Percentiles rank a stretch among this genome's conserved stretches.
Evolutionary conservation across 2,329 filamentous ascomycete genomes (phyloP).

Genomic region (Paraphaeosphaeria sporulosa): DNA sequence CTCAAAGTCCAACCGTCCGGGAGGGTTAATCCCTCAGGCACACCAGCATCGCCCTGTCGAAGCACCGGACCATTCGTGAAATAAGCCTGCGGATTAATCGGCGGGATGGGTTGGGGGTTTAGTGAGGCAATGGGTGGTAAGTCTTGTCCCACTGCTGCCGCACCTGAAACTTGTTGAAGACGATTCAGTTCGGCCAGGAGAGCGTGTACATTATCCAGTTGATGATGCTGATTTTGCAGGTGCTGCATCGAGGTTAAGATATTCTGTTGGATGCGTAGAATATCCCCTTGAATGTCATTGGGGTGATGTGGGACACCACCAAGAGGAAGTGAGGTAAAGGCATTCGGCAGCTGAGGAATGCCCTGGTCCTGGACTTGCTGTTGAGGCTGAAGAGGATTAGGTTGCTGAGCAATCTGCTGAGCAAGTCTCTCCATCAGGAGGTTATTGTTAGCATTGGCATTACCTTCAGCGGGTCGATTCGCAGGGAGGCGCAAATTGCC

Average conservation of each 20-base stretch:
- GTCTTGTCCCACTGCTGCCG: conserved; percentile 36
- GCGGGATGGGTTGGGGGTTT: conserved; percentile 25
- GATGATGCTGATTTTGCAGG: conserved; percentile 42
- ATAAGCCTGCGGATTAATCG: conserved; percentile 42
- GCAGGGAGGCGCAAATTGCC: conserved; percentile 44
- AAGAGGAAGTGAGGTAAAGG: conserved; percentile 23
- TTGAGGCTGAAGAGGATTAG: conserved; percentile 23
- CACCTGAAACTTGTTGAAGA: conserved; percentile 40
- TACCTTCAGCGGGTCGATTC: conserved; percentile 34
- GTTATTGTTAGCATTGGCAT: conserved; percentile 34
- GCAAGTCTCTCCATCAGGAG: conserved; percentile 31
- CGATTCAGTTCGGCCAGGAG: conserved; percentile 43
- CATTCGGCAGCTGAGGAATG: conserved; percentile 18
- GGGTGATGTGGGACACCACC: conserved; percentile 38
- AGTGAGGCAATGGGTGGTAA: conserved; percentile 34
- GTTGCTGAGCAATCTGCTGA: conserved; percentile 30
- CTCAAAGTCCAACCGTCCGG: conserved; percentile 49
- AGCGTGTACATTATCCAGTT: conserved; percentile 42
- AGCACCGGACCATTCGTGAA: conserved; percentile 41
- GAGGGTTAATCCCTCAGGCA: conserved; percentile 46
- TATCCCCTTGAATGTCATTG: conserved; percentile 45
- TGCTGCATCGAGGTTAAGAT: conserved; percentile 47
- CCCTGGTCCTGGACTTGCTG: conserved; percentile 14
- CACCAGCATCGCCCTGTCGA: conserved; percentile 43
- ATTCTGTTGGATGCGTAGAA: conserved; percentile 47